These are phyloP conservation scores for Russula griseocarnosa DNA, from an alignment of 768 basidiomycete species.

Conservation along the genomic window DNA sequence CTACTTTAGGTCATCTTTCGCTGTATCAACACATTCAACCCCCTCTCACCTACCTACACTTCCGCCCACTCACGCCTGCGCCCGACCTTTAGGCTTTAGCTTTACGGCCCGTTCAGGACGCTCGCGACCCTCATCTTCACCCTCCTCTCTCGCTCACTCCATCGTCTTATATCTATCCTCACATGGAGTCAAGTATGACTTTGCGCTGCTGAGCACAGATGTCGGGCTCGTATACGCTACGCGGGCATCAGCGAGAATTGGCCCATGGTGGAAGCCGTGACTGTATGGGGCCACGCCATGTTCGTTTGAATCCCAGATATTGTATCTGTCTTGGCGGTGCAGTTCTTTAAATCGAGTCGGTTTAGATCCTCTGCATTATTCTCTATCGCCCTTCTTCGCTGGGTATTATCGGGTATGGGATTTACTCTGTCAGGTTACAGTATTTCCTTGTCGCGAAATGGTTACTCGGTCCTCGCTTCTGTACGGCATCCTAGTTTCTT, in stretches of 20 bases:
- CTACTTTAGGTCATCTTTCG: slow-evolving; percentile 60
- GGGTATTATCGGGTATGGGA: slow-evolving; percentile 72
- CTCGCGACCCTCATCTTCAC: slow-evolving; percentile 91
- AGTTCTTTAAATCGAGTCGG: not conserved
- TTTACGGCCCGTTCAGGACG: slow-evolving; percentile 98
- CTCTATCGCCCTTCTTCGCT: slow-evolving; percentile 76
- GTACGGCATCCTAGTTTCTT: slow-evolving; percentile 44
- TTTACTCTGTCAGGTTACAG: slow-evolving; percentile 81
- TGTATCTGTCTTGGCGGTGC: not conserved
- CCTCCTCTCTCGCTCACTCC: slow-evolving; percentile 85
- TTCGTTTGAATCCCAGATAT: slow-evolving; percentile 80
- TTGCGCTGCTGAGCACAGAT: slow-evolving; percentile 78
- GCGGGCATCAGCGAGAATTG: slow-evolving; percentile 80
- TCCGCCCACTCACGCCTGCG: slow-evolving; percentile 61
- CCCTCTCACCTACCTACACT: slow-evolving; percentile 60
- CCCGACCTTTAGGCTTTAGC: too few species aligned
- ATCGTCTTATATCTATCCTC: slow-evolving; percentile 81
- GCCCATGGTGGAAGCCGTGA: slow-evolving; percentile 77
- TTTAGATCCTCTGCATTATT: slow-evolving; percentile 77
- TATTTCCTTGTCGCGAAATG: slow-evolving; percentile 77
- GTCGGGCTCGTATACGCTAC: slow-evolving; percentile 85
- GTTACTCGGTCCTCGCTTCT: slow-evolving; percentile 84
- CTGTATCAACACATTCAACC: slow-evolving; percentile 75
- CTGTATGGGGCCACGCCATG: slow-evolving; percentile 76
- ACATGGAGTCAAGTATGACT: slow-evolving; percentile 72